Base-by-base conservation (phyloP, 148 eudicot genomes). In the Cornus suecica region DNA sequence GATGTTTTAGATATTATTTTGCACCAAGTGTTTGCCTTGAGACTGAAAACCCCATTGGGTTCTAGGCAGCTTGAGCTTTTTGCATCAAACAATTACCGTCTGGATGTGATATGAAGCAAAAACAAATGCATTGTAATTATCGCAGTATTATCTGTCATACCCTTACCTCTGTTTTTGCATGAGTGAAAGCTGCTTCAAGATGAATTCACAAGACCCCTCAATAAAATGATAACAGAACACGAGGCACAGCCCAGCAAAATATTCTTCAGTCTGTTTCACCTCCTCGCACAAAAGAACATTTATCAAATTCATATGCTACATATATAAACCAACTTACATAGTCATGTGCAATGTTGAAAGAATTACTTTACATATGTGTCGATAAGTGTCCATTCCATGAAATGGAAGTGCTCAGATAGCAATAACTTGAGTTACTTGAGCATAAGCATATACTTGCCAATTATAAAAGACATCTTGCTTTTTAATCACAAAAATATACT, bases 161-260 rank as follows among this genome's bases (percentile, higher is more conserved):
- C 70, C 76, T 65, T 88, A 96, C 99, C 99, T 88, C 78, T 81
- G 87, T 78, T 93, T 96, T 83, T 93, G 98, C 90, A 96, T 86
- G 30, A 79, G 72, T 66, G 97, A 87, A 81, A 96, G 94, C 77
- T 96, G 91, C 92, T 91, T 88, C 83, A 84, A 72, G 56, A 93
- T 83, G 64, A 86, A 75, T 70, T 96, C 99, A 75, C 98, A 96
- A 60, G 88, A 84, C 68, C 91, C 86, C 85, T 93, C 99, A 52
- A 96, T 84, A 79, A 87, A 93, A 41, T 90, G 94, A 82, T 96
- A 96, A 80, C 93, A 91, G 27, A 90, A 90, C 79, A 88, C 62
- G 72, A 86, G 74, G 76, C 85, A 77, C 79, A 87, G 77, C 81
- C 91, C 97, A 42, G 88, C 77, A 10, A 93, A 64, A 81, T 83